Base-by-base conservation (phyloP, 192 early-diverging fungal genomes). In the Pilobolus umbonatus region DNA sequence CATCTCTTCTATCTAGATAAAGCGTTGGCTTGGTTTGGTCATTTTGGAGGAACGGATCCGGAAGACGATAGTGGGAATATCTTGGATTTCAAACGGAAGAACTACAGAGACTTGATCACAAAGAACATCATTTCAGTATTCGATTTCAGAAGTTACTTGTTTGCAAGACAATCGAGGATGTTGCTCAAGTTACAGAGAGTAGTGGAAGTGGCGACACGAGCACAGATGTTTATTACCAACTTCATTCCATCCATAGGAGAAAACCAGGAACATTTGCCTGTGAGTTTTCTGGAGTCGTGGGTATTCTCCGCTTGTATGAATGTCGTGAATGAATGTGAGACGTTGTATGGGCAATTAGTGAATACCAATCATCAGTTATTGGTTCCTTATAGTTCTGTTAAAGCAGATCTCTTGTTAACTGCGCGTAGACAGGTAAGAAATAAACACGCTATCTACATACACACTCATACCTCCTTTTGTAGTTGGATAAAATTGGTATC, bases 81-180 rank as follows among this genome's bases (percentile, higher is more conserved):
- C 6, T 76, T 98, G 11, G 80, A 94, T 46, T 57, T 89, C 22
- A 73, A 77, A 39, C 76, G 74, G 19, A 96, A 94, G 67, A 82
- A 85, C 1, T 99, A 97, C 63, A 78, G 90, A 39, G 88, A 93
- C 42, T 75, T 85, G 72, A 94, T 98, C 63, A 85, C 86, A 26
- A 86, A 94, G 60, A 99, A 93, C 74, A 82, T 75, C 2, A 94
- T 96, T 22, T 81, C 88, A 3, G 88, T 98, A 45, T 99, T 97
- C 72, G 97, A 99, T 71, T 96, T 99, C 61, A 83, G 95, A 52
- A 83, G 92, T 55, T 99, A 99, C 71, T 72, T 99, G 17, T 95
- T 97, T 74, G 91, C 89, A 32, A 73, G 93, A n/a, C 97, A 99
- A 61, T 84, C 81, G 39, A 80, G 81, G 44, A 71, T 99, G 47